phyloP scores from a whole-genome alignment of 192 early-diverging fungal species.

The Podila verticillata region DNA sequence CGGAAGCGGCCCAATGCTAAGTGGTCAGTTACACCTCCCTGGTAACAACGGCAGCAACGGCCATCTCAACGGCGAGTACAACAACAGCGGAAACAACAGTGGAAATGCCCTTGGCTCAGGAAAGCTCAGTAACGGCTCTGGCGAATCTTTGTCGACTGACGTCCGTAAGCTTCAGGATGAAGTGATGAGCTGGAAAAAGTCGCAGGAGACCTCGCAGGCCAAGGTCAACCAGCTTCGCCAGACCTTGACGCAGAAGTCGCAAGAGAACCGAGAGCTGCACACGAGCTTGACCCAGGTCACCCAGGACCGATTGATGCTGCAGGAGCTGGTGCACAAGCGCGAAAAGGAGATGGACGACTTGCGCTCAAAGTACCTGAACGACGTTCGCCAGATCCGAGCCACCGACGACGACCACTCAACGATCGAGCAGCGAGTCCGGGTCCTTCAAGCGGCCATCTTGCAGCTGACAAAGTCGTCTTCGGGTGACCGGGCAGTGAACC shows the following conservation, averaged over 20 bases:
- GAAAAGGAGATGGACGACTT: constrained; percentile 51
- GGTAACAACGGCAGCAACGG: neutral
- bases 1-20: constrained; percentile 1
- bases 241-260: constrained; percentile 38
- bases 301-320: constrained; percentile 42
- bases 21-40: neutral
- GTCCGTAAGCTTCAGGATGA: constrained; percentile 47
- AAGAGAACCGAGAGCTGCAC: constrained; percentile 44
- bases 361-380: constrained; percentile 50
- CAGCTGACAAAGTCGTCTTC: constrained; percentile 47
- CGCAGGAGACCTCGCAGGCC: constrained; percentile 32
- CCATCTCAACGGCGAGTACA: constrained; percentile 1
- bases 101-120: neutral
- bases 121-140: constrained; percentile 8
- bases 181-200: constrained; percentile 40
- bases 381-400: constrained; percentile 56
- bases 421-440: constrained; percentile 45
- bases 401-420: constrained; percentile 56
- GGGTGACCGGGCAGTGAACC: constrained; percentile 47
- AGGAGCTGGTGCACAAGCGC: constrained; percentile 48
- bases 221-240: constrained; percentile 27
- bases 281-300: constrained; percentile 32
- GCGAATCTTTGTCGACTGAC: constrained; percentile 23
- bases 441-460: constrained; percentile 47
- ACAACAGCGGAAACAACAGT: neutral